Base-by-base conservation (phyloP, 2,329 filamentous ascomycete species). In the Diaporthe ilicicola region DNA sequence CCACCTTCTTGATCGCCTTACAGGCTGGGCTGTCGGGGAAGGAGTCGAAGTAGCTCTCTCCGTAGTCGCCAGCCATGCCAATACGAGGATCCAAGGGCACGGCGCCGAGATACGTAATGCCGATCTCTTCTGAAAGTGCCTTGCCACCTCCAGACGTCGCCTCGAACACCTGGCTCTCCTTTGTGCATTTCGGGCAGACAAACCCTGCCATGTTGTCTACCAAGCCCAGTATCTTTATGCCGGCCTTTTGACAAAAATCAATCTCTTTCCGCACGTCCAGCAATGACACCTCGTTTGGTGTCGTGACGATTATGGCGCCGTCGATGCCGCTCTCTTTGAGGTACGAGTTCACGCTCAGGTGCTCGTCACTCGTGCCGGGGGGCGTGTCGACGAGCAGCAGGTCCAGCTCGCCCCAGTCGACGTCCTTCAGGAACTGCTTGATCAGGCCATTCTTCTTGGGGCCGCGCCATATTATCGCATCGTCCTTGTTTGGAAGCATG, bases 201-300 rank as follows among this genome's bases (percentile, higher is more conserved):
- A 98, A 99, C 4, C 94, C 94, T 71, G 92, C 94, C 96, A 99
- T 99, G 79, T 99, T 99, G 85, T 99, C 96, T 19, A 97, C 96
- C 50, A 99, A 85, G 0, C 96, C 96, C 4, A 99, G 81, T 8
- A 99, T 90, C 59, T 87, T 88, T 75, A 99, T 98, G 4, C 93
- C 94, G 0, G 96, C 96, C 83, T 99, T 99, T 71, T 91, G 88
- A 82, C 97, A 99, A 79, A 99, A 99, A 78, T 99, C 95, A 71
- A 99, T 95, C 82, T 99, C 96, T 83, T 98, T 98, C 75, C 96
- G 87, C 15, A 99, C 96, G 79, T 99, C 96, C 54, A 99, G 86
- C 67, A 99, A 85, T 2, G 92, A 90, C 22, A 98, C 94, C 82
- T 99, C 97, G 80, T 99, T 96, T 1, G 96, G 96, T 7, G 96